These are phyloP conservation scores for Fraxinus velutina DNA, from an alignment of 305 asterid genomes.

Conservation along the genomic window DNA sequence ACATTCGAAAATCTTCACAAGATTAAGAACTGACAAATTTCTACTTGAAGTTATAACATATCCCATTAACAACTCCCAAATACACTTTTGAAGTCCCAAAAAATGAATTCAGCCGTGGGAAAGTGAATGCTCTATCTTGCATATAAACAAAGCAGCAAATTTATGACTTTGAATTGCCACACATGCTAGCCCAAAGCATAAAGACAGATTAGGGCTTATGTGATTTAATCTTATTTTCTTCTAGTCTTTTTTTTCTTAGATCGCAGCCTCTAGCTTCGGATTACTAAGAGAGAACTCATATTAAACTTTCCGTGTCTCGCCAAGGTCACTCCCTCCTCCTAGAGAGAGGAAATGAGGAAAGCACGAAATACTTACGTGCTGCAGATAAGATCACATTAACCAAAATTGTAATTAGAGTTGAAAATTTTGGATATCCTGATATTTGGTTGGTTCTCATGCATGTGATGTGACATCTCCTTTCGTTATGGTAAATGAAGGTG, in stretches of 20 bases:
- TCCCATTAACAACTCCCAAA: neutral
- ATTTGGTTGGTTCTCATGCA: neutral
- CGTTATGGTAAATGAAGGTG: neutral
- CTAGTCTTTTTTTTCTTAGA: neutral
- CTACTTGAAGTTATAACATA: neutral
- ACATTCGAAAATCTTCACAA: neutral
- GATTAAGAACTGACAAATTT: neutral
- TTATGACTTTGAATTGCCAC: neutral
- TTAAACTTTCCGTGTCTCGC: neutral
- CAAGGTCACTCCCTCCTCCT: neutral
- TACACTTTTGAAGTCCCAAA: neutral
- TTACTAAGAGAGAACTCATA: neutral
- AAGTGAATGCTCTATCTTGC: neutral
- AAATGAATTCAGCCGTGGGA: neutral
- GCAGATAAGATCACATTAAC: neutral
- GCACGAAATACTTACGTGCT: neutral
- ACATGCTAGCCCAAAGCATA: neutral
- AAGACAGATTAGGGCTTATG: neutral
- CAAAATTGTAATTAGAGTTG: neutral
- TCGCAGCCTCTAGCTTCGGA: conserved; percentile 1
- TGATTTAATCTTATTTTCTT: neutral
- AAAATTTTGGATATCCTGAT: neutral
- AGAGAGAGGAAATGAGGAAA: neutral
- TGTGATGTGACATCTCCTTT: neutral
- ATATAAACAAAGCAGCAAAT: neutral